Evolutionary conservation across 345 rosid species (phyloP).

Genomic region (Pelargonium nanum): DNA sequence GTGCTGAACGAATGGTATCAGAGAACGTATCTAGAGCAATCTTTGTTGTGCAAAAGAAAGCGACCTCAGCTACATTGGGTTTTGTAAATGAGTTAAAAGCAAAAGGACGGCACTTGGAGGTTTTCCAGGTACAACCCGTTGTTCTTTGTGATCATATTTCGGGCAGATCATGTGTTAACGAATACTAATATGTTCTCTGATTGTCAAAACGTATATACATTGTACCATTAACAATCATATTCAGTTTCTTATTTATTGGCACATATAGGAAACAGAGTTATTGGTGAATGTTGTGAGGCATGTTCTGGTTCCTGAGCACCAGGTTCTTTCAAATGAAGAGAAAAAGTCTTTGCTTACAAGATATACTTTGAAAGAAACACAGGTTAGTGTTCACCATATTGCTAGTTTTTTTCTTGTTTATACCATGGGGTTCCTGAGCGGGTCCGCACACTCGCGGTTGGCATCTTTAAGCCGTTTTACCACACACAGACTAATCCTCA

Average conservation of each 20-base stretch:
- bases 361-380: slow-evolving; percentile 45
- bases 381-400: slow-evolving; percentile 15
- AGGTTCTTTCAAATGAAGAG: slow-evolving; percentile 35
- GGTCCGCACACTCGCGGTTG: no score
- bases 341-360: slow-evolving; percentile 38
- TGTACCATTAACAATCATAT: slow-evolving; percentile 16
- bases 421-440: no score
- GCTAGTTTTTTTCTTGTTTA: no score
- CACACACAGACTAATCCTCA: no score
- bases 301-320: slow-evolving; percentile 37
- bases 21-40: slow-evolving; percentile 79
- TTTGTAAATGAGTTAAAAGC: slow-evolving; percentile 45
- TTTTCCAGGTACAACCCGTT: slow-evolving; percentile 51
- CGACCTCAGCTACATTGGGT: slow-evolving; percentile 69
- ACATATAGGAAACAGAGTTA: slow-evolving; percentile 44
- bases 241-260: no score
- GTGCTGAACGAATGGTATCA: slow-evolving; percentile 66
- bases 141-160: no score
- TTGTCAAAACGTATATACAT: no score
- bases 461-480: no score
- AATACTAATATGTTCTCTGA: no score
- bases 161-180: no score
- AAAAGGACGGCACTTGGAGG: slow-evolving; percentile 73
- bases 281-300: slow-evolving; percentile 42
- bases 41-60: slow-evolving; percentile 65